Evolutionary conservation across 73 alveolate genomes (phyloP).

Genomic region (Tetrahymena borealis): DNA sequence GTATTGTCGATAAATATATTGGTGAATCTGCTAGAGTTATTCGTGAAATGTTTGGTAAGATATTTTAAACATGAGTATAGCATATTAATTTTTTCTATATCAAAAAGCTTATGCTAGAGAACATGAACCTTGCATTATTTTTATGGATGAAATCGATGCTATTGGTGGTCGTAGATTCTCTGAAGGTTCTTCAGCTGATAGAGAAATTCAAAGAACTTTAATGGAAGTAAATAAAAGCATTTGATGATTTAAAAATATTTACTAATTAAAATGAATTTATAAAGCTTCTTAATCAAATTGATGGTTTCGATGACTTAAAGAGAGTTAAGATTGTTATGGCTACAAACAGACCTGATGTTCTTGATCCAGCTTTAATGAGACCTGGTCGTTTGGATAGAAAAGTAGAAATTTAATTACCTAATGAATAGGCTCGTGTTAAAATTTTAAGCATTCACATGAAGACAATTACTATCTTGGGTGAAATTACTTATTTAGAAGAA

Average conservation of each 20-base stretch:
- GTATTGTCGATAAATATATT: conserved; percentile 97
- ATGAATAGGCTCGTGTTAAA: conserved; percentile 89
- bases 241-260: background rate
- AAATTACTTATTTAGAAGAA: conserved; percentile 78
- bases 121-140: conserved; percentile 93
- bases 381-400: conserved; percentile 99
- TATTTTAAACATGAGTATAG: too few relatives aligned
- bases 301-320: conserved; percentile 99
- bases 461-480: conserved; percentile 97
- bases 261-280: background rate
- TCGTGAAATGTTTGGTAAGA: conserved; percentile 99
- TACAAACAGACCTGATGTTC: conserved; percentile 98
- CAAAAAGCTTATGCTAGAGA: conserved; percentile 99
- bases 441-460: conserved; percentile 95
- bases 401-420: conserved; percentile 98
- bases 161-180: conserved; percentile 94
- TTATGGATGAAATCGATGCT: conserved; percentile 99
- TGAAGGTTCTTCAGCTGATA: conserved; percentile 96
- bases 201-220: conserved; percentile 98
- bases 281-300: conserved; percentile 91
- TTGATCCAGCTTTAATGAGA: conserved; percentile 98
- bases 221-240: conserved; percentile 63
- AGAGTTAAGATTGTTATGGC: conserved; percentile 99
- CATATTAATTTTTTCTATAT: too few relatives aligned
- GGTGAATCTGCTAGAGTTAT: conserved; percentile 99